Percentiles rank a stretch among this genome's conserved stretches.
Evolutionary conservation across 116 monocot genomes (phyloP).

Genomic region (Iris pallida): DNA sequence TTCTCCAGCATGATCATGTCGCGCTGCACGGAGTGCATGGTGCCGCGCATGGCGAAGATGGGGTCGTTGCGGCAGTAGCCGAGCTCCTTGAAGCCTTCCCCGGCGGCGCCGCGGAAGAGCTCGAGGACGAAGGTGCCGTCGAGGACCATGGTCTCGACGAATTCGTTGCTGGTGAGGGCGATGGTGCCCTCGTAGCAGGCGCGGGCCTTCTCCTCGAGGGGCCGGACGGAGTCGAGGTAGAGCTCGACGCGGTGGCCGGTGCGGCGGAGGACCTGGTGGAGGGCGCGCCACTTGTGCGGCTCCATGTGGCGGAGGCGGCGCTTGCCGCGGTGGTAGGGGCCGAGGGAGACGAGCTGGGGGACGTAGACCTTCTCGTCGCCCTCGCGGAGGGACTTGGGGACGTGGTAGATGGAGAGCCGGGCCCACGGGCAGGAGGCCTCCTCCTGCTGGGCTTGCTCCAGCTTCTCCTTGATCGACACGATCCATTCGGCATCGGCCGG

Average conservation of each 20-base stretch:
- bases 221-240: conserved; percentile 41
- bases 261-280: conserved; percentile 55
- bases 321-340: conserved; percentile 73
- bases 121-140: conserved; percentile 64
- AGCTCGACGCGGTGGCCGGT: conserved; percentile 21
- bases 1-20: conserved; percentile 94
- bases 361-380: conserved; percentile 48
- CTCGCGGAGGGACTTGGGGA: conserved; percentile 60
- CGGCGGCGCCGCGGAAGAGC: conserved; percentile 55
- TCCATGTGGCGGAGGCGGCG: conserved; percentile 68
- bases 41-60: conserved; percentile 65
- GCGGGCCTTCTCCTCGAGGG: conserved; percentile 42
- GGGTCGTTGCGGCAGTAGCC: conserved; percentile 69
- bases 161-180: conserved; percentile 26
- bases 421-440: conserved; percentile 49
- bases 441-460: conserved; percentile 41
- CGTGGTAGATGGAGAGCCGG: conserved; percentile 59
- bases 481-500: conserved; percentile 52
- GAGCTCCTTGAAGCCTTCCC: conserved; percentile 44
- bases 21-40: conserved; percentile 60
- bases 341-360: conserved; percentile 71
- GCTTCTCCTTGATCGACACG: conserved; percentile 35
- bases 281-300: conserved; percentile 71
- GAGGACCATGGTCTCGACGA: conserved; percentile 51
- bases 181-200: conserved; percentile 58